Evolutionary conservation across 345 rosid species (phyloP), one percentile per base, ranked within the genome.

Genomic region (Corymbia maculata): DNA sequence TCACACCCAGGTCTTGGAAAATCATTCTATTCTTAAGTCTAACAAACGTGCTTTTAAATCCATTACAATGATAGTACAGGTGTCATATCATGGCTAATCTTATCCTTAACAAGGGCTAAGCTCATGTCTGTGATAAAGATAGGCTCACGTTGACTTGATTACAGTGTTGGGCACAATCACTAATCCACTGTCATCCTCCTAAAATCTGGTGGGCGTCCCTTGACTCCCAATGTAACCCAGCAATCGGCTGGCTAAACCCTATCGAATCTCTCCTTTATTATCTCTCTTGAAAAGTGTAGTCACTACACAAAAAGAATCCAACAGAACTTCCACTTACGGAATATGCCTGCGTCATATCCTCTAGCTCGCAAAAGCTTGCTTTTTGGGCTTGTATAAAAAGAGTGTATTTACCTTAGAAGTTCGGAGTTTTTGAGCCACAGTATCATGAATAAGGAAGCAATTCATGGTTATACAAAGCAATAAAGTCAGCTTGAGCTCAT

Each of bases 211-310:
- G 8, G 47, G 7, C 26, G 19, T 5, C 36, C 89, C n/a, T 86
- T 90, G 24, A 79, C 70, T 36, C 87, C 89, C 89, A 66, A 85
- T 44, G 89, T 88, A 42, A 87, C 75, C 11, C 85, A 87, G 64
- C 89, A 89, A 9, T 88, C 68, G 85, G 90, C 47, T 51, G 86
- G 89, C 90, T 2, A 52, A 66, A 47, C 80, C 90, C 30, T 17
- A 55, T 36, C 19, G 30, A 64, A 17, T 88, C 50, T 45, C 86
- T 80, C 14, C 44, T 84, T 49, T 47, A 32, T 70, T 47, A 68
- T 70, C 80, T n/a, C 79, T 44, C 49, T 9, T 4, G 49, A 75
- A 75, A 17, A 47, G 7, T 36, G 82, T 44, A 9, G 49, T 75
- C 49, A 1, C 82, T 2, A 2, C 10, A 36, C 24, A 9, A 70